phyloP scores from a whole-genome alignment of 108 stramenopile genomes.

The Cyclotella kingstonii region DNA sequence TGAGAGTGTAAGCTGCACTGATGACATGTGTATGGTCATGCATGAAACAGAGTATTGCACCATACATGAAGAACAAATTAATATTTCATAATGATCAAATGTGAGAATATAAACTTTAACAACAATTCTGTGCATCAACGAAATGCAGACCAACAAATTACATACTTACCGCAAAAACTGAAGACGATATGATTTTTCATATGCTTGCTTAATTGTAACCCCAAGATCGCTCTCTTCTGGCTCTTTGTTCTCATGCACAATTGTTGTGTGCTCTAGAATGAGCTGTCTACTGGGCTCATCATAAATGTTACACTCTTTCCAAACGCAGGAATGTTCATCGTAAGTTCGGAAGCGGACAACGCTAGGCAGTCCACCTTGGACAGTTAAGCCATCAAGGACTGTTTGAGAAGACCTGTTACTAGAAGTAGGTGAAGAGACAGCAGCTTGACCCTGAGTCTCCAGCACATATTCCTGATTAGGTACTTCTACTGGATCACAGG shows the following conservation, averaged over 20 bases:
- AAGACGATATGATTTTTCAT: constrained; percentile 11
- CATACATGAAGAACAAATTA: no score
- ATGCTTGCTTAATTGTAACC: constrained; percentile 5
- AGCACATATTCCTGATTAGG: no score
- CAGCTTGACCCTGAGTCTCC: no score
- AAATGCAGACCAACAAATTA: neutral
- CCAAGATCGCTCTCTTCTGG: neutral
- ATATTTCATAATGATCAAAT: neutral
- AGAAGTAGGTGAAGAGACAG: no score
- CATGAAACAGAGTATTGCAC: no score
- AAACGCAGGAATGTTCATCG: neutral
- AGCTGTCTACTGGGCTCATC: constrained; percentile 20
- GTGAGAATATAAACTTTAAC: neutral
- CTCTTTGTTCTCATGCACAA: neutral
- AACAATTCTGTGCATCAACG: neutral
- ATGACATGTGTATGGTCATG: no score
- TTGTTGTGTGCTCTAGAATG: constrained; percentile 17
- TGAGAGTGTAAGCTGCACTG: constrained; percentile 31
- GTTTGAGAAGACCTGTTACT: constrained; percentile 3
- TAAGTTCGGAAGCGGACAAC: constrained; percentile 10
- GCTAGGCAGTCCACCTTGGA: neutral
- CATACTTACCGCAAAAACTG: constrained; percentile 6
- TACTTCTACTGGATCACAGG: no score
- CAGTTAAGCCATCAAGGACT: constrained; percentile 10
- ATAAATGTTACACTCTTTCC: constrained; percentile 15